These are phyloP conservation scores for Pugionium dolabratum DNA, from an alignment of 345 rosid species.

Conservation along the genomic window DNA sequence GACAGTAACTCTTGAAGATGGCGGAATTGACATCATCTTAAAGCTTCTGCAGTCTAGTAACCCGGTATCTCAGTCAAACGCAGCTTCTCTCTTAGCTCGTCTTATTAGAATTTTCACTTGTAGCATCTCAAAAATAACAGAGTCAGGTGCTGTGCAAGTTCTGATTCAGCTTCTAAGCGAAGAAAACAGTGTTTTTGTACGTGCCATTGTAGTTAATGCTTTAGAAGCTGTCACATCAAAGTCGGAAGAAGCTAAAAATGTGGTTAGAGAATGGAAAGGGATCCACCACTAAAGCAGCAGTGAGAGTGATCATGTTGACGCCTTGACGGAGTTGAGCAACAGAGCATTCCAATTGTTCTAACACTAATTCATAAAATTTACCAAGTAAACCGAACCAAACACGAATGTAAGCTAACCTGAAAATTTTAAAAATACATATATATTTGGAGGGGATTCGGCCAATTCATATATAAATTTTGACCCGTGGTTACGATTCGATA, in stretches of 20 bases:
- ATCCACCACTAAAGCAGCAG: constrained; percentile 28
- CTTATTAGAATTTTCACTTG: constrained; percentile 64
- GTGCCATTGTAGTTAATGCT: constrained; percentile 82
- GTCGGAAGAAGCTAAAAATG: constrained; percentile 62
- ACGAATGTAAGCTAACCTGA: too few relatives aligned
- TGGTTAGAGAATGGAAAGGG: constrained; percentile 63
- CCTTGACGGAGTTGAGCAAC: too few relatives aligned
- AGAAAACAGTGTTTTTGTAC: constrained; percentile 56
- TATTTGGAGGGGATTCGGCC: too few relatives aligned
- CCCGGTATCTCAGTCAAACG: constrained; percentile 71
- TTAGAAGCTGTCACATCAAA: constrained; percentile 74
- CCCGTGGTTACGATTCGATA: too few relatives aligned
- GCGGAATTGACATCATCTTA: constrained; percentile 68
- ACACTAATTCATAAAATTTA: too few relatives aligned
- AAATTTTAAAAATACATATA: too few relatives aligned
- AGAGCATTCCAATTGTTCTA: too few relatives aligned
- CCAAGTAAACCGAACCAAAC: too few relatives aligned
- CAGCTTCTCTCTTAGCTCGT: constrained; percentile 88
- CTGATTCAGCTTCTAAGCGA: constrained; percentile 63
- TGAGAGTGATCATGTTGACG: too few relatives aligned
- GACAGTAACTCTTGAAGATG: constrained; percentile 71
- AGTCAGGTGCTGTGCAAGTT: constrained; percentile 69
- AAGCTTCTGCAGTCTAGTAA: constrained; percentile 77
- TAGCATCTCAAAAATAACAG: constrained; percentile 64
- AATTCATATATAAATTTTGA: too few relatives aligned